Conservation (phyloP, 805 yeast species). For the Ogataea trehaloabstinens region DNA sequence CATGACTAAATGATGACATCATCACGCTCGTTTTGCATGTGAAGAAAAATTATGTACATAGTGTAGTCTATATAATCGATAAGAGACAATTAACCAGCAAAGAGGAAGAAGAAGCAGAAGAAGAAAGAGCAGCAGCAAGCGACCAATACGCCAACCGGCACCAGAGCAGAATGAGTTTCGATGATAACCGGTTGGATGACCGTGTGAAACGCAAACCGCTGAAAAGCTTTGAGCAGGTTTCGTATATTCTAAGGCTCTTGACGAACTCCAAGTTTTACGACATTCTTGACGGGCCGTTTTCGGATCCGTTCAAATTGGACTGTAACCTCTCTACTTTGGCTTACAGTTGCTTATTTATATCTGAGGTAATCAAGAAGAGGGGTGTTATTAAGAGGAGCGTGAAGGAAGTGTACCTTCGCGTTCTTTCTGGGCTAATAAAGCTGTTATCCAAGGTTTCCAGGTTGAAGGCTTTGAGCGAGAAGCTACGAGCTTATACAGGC, state of each 20-base stretch:
- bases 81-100: too few species aligned
- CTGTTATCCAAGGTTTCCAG: slow-evolving; percentile 1
- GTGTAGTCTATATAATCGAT: too few species aligned
- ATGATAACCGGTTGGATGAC: too few species aligned
- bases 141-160: too few species aligned
- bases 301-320: slow-evolving; percentile 29
- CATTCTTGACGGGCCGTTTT: slow-evolving; percentile 22
- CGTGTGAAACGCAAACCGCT: too few species aligned
- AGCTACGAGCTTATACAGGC: neutral
- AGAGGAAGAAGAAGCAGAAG: too few species aligned
- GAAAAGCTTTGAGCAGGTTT: too few species aligned
- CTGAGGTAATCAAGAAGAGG: slow-evolving; percentile 23
- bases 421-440: slow-evolving; percentile 4
- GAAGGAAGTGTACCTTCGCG: slow-evolving; percentile 3
- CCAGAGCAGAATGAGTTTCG: too few species aligned
- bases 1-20: slow-evolving; percentile 11
- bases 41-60: too few species aligned
- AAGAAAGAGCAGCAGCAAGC: too few species aligned
- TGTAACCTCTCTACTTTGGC: slow-evolving; percentile 33
- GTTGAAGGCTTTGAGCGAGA: neutral
- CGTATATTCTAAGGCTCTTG: slow-evolving; percentile 20
- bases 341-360: slow-evolving; percentile 29
- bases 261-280: slow-evolving; percentile 29
- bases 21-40: too few species aligned
- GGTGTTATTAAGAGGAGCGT: slow-evolving; percentile 15